Evolutionary conservation across 139 green algal species (phyloP), one percentile per base, ranked within the genome.

Genomic region (Chara braunii): DNA sequence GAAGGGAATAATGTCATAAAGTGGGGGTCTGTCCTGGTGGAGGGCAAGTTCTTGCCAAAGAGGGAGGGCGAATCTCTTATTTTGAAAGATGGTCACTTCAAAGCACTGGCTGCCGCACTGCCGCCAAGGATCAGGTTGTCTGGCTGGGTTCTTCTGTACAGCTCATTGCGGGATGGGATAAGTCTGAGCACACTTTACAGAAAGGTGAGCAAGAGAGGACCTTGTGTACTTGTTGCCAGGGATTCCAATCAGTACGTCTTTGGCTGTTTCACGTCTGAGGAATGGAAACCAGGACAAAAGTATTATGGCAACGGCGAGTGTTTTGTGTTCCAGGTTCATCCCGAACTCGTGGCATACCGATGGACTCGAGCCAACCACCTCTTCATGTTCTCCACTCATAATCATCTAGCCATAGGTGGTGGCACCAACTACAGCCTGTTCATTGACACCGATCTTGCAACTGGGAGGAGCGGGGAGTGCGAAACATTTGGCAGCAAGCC

Each of bases 221-320:
- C 45, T 9, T 54, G 45, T 54, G 26, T 54, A 9, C 45, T 54
- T 8, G 45, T 54, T 1, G 45, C 31, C 26, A 26, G 45, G 12
- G 45, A 54, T 9, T 54, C 45, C 9, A 12, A 54, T 54, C 30
- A 54, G 31, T 54, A 54, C 9, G 63, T 72, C 12, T 72, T 72
- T 62, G 63, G 63, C n/a, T 72, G 56, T 8, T 72, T 63, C 56
- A 72, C 51, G n/a, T 72, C 60, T 2, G 63, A 72, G 40, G 63
- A 72, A 12, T 72, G 63, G 63, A 11, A n/a, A 1, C 28, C 43
- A 2, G 29, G 36, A n/a, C 26, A 34, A 32, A 43, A 54, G 22
- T 72, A 72, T 35, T 72, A 72, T 18, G 63, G 63, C 35, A 72
- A 72, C 7, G 63, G 63, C 2, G 53, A 72, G 53, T 72, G 63